Percentiles rank a stretch among this genome's conserved stretches.
Conservation (phyloP, 2,329 filamentous ascomycete genomes). For the Alternaria sp. region DNA sequence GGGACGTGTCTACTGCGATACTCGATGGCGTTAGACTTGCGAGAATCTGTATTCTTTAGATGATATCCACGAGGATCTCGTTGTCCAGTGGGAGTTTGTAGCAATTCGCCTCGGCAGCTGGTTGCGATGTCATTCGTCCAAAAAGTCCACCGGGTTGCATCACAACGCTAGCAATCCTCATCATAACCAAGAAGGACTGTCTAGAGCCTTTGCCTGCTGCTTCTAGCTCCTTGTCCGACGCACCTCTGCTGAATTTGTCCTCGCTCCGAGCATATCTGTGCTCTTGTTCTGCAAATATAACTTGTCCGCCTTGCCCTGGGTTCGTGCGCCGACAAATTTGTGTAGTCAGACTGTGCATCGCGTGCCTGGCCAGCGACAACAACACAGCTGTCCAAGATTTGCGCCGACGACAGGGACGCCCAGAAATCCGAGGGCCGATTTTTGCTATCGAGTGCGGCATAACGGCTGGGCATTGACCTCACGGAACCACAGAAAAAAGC, state of each 20-base stretch:
- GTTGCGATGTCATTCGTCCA: constrained; percentile 28
- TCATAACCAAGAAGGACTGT: constrained; percentile 24
- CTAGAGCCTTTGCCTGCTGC: constrained; percentile 28
- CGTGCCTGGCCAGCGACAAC: constrained; percentile 20
- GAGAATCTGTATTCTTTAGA: constrained; percentile 8
- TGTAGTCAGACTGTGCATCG: constrained; percentile 13
- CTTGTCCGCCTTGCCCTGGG: constrained; percentile 12
- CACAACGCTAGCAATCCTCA: constrained; percentile 20
- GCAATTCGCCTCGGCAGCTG: constrained; percentile 34
- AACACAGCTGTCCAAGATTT: constrained; percentile 15
- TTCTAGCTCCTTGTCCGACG: constrained; percentile 34
- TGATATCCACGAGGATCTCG: constrained; percentile 6
- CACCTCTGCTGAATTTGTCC: constrained; percentile 28
- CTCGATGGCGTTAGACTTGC: constrained; percentile 28
- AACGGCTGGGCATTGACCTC: constrained; percentile 29
- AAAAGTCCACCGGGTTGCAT: constrained; percentile 14
- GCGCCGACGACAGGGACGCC: constrained; percentile 18
- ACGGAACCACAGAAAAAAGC: constrained; percentile 19
- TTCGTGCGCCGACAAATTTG: constrained; percentile 8
- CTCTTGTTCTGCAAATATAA: constrained; percentile 12
- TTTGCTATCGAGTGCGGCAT: constrained; percentile 12
- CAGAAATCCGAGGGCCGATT: constrained; percentile 1
- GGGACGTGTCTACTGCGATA: neutral
- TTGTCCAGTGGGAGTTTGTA: constrained; percentile 20
- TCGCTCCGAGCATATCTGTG: constrained; percentile 22